Base-by-base conservation (phyloP, 331 rosid genomes). In the Dryas integrifolia region DNA sequence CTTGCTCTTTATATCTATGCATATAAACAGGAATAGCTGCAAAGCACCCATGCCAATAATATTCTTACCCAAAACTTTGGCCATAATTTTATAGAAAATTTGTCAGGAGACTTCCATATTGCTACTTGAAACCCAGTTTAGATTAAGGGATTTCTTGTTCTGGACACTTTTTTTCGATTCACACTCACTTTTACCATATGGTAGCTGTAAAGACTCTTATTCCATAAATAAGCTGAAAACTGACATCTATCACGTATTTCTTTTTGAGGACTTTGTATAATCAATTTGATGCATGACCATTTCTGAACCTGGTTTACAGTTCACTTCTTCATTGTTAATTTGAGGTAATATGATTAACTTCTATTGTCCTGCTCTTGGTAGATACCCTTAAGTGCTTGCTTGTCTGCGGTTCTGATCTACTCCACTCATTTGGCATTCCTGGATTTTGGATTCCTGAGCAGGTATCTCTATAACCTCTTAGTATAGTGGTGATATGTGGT, bases 391-490 rank as follows among this genome's bases (percentile, higher is more conserved):
- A 84, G 84, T 89, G 90, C 85, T 83, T 94, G 96, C 89, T 91
- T 53, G 85, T 89, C 43, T 94, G 98, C 49, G 98, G 97, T 79
- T 91, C 97, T 53, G 98, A 94, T 88, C 89, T 95, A 55, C 86
- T 95, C 49, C 90, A 85, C 21, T 91, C 97, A 64, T 95, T 95
- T 75, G 74, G 82, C 66, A 79, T 80, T 80, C 96, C 97, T 68
- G 96, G 93, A 80, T 13, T 74, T 24, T 95, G 97, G 98, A 76
- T 86, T 61, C 82, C 50, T 4, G 92, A 87, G 53, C 97, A 89
- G 92, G 92, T 94, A 82, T 24, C 55, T 76, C 30, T 11, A 0
- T 74, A 3, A 38, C 47, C 65, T 30, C 5, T 3, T 69, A 3
- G 16, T 47, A 6, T 61, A 5, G 10, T 3, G n/a, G 45, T 6